phyloP scores from a whole-genome alignment of 140 eudicot genomes.

The Ambrosia hybrid region DNA sequence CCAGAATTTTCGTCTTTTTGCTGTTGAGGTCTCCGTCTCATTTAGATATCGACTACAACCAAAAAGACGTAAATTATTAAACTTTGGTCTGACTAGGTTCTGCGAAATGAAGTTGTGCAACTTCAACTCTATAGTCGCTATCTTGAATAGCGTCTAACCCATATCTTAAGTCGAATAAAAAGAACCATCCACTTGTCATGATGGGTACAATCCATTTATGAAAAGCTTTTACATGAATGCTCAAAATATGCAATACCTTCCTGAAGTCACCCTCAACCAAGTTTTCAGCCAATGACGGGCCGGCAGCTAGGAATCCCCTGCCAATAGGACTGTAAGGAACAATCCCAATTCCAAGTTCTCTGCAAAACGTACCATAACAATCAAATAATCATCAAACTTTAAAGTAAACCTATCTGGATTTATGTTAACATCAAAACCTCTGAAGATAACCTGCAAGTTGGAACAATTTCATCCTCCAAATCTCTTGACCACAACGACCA shows the following conservation, averaged over 20 bases:
- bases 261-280: constrained; percentile 32
- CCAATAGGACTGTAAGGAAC: constrained; percentile 80
- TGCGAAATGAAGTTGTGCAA: too few species aligned
- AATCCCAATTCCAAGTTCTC: constrained; percentile 81
- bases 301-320: constrained; percentile 46
- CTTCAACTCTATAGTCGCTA: too few species aligned
- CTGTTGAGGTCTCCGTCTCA: too few species aligned
- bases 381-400: neutral
- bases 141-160: too few species aligned
- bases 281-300: constrained; percentile 33
- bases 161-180: too few species aligned
- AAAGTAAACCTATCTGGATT: neutral
- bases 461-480: constrained; percentile 49
- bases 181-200: too few species aligned
- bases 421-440: neutral
- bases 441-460: constrained; percentile 53
- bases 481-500: constrained; percentile 64
- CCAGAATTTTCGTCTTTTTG: too few species aligned
- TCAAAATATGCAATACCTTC: constrained; percentile 28
- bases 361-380: constrained; percentile 9
- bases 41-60: too few species aligned
- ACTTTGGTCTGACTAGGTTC: too few species aligned
- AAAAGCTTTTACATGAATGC: too few species aligned
- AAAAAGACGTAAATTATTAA: too few species aligned
- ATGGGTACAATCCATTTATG: too few species aligned